Percentiles rank a stretch among this genome's conserved stretches.
Evolutionary conservation across 176 grass and related monocot species (phyloP).

Genomic region (Tillandsia fasciculata): DNA sequence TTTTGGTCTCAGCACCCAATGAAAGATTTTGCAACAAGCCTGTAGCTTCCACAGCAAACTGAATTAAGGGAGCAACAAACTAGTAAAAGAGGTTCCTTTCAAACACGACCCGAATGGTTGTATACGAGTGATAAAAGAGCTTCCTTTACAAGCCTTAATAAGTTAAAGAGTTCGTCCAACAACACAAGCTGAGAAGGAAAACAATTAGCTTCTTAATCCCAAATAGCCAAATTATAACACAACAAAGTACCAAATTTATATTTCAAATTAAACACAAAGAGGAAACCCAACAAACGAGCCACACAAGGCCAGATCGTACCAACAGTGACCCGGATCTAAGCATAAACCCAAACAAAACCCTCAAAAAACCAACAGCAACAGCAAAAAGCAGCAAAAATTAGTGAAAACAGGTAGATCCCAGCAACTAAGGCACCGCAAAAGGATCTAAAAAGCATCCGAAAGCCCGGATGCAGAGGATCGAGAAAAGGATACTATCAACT

Average conservation of each 20-base stretch:
- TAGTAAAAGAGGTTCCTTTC: neutral
- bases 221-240: neutral
- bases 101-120: neutral
- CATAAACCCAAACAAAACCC: neutral
- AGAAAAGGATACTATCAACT: conserved; percentile 85
- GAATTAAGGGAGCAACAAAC: conserved; percentile 36
- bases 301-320: neutral
- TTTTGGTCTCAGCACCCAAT: conserved; percentile 57
- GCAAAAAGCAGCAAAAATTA: neutral
- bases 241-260: neutral
- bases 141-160: too few relatives aligned
- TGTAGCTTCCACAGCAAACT: conserved; percentile 38
- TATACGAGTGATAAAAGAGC: neutral
- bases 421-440: neutral
- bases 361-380: neutral
- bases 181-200: too few relatives aligned
- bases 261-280: neutral
- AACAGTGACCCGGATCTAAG: neutral
- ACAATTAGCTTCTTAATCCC: too few relatives aligned
- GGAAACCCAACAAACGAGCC: neutral
- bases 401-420: neutral
- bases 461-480: conserved; percentile 3
- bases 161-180: too few relatives aligned
- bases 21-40: conserved; percentile 78
- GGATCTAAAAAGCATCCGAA: conserved; percentile 13